A percentile compares a stretch with the other conserved stretches of the same genome.
phyloP scores from a whole-genome alignment of 2,329 filamentous ascomycete species.

The Acrodontium crateriforme region DNA sequence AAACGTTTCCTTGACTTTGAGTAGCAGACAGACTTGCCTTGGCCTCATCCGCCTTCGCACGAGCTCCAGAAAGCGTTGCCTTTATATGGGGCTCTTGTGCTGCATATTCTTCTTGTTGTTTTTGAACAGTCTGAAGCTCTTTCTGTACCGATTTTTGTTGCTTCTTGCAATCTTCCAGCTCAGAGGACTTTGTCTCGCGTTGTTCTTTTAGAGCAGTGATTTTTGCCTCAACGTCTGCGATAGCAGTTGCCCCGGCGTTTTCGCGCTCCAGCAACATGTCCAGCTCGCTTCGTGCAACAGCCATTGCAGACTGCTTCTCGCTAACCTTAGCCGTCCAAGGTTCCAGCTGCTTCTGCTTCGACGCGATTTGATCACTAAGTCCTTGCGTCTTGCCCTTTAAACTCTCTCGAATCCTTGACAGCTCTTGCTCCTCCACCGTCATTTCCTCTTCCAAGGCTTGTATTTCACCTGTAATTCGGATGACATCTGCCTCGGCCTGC shows the following conservation, averaged over 20 bases:
- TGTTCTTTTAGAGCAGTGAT: slow-evolving; percentile 58
- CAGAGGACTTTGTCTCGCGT: slow-evolving; percentile 54
- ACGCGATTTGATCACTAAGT: slow-evolving; percentile 81
- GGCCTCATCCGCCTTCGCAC: slow-evolving; percentile 93
- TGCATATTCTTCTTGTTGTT: slow-evolving; percentile 57
- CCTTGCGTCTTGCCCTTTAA: slow-evolving; percentile 93
- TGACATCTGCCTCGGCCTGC: slow-evolving; percentile 65
- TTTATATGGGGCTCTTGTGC: slow-evolving; percentile 71
- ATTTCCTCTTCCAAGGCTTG: slow-evolving; percentile 61
- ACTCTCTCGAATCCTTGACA: slow-evolving; percentile 68
- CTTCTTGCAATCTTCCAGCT: slow-evolving; percentile 62
- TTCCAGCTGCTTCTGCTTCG: slow-evolving; percentile 85
- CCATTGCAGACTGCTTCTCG: slow-evolving; percentile 85
- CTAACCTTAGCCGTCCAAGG: slow-evolving; percentile 97
- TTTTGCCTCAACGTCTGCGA: slow-evolving; percentile 73
- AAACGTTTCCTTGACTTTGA: slow-evolving; percentile 83
- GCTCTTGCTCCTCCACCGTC: slow-evolving; percentile 65
- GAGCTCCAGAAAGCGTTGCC: slow-evolving; percentile 70
- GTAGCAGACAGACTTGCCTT: slow-evolving; percentile 78
- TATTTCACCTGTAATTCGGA: slow-evolving; percentile 62
- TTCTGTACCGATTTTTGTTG: slow-evolving; percentile 61
- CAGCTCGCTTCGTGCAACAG: slow-evolving; percentile 87
- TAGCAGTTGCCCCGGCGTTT: slow-evolving; percentile 69
- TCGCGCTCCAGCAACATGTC: slow-evolving; percentile 82
- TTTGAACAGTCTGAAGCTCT: slow-evolving; percentile 57